These are phyloP conservation scores for Rutstroemia sp. DNA, from an alignment of 2,329 filamentous ascomycete species.

Conservation along the genomic window DNA sequence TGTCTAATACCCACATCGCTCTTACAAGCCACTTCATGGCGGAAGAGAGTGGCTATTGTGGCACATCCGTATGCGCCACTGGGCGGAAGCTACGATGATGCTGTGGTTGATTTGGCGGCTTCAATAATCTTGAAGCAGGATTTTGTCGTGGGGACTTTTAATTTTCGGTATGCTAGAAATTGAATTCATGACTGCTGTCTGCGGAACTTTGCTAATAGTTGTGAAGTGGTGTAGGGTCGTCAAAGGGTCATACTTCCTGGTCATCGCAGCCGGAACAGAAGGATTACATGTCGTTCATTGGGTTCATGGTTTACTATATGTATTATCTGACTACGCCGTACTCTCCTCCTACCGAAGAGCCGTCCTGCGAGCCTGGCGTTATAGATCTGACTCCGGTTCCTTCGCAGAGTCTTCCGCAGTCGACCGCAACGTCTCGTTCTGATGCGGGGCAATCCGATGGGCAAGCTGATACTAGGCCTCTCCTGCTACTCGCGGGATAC, in stretches of 20 bases:
- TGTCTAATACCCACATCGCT: conserved; percentile 30
- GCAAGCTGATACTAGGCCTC: conserved; percentile 10
- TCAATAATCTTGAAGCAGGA: conserved; percentile 54
- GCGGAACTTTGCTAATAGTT: neutral
- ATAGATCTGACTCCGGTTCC: conserved; percentile 21
- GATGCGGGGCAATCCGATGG: no score
- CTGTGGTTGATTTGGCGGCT: conserved; percentile 61
- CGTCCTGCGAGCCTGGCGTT: conserved; percentile 12
- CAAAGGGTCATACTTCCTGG: conserved; percentile 79
- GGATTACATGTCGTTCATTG: conserved; percentile 79
- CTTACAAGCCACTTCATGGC: conserved; percentile 25
- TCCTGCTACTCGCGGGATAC: conserved; percentile 67
- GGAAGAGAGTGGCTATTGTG: conserved; percentile 53
- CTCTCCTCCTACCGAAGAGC: conserved; percentile 6
- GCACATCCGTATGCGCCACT: conserved; percentile 89
- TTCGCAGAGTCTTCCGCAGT: conserved; percentile 17
- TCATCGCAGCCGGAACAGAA: conserved; percentile 70
- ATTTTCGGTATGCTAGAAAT: conserved; percentile 61
- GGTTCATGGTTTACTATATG: conserved; percentile 70
- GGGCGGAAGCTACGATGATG: conserved; percentile 79
- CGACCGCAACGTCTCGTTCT: conserved; percentile 4
- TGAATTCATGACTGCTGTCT: neutral
- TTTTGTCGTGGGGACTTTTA: conserved; percentile 79
- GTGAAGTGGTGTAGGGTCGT: conserved; percentile 65
- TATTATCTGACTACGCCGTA: conserved; percentile 34